Percentiles rank a stretch among this genome's conserved stretches.
These are phyloP conservation scores for Sarocladium oryzae DNA, from an alignment of 2,329 filamentous ascomycete genomes.

Conservation along the genomic window DNA sequence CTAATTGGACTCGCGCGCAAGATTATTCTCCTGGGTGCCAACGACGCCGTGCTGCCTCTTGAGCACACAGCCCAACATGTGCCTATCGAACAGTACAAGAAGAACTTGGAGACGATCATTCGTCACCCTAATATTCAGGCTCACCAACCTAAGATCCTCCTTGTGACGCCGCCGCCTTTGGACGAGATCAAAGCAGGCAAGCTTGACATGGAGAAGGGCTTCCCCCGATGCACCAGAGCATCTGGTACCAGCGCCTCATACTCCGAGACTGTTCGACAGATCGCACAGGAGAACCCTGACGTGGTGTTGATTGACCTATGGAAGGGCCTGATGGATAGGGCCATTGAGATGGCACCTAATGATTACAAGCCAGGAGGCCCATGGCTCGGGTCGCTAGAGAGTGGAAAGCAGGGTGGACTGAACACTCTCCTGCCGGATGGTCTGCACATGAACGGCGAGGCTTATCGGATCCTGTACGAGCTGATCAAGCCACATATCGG, in stretches of 20 bases:
- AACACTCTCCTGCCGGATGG: slow-evolving; percentile 49
- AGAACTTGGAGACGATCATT: slow-evolving; percentile 66
- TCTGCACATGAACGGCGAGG: slow-evolving; percentile 48
- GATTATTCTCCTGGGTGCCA: slow-evolving; percentile 81
- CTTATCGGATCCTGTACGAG: slow-evolving; percentile 47
- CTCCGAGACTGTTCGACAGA: slow-evolving; percentile 51
- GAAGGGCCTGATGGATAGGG: slow-evolving; percentile 69
- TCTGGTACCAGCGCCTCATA: slow-evolving; percentile 47
- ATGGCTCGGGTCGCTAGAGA: slow-evolving; percentile 42
- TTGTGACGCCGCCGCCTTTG: slow-evolving; percentile 77
- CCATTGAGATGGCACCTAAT: slow-evolving; percentile 46
- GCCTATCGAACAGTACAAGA: slow-evolving; percentile 65
- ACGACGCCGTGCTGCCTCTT: slow-evolving; percentile 70
- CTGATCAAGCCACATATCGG: slow-evolving; percentile 42
- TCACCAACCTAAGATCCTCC: slow-evolving; percentile 66
- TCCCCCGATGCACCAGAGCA: slow-evolving; percentile 34
- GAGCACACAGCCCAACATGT: slow-evolving; percentile 66
- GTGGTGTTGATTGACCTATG: slow-evolving; percentile 74
- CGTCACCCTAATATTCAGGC: slow-evolving; percentile 61
- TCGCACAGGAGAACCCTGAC: slow-evolving; percentile 63
- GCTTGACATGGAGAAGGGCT: slow-evolving; percentile 41
- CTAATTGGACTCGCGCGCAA: slow-evolving; percentile 24
- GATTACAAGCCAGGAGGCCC: slow-evolving; percentile 47
- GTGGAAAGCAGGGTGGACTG: slow-evolving; percentile 44
- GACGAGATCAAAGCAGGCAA: slow-evolving; percentile 63